Base-by-base conservation (phyloP, 495 filamentous ascomycete genomes). In the Bacidia rubella region DNA sequence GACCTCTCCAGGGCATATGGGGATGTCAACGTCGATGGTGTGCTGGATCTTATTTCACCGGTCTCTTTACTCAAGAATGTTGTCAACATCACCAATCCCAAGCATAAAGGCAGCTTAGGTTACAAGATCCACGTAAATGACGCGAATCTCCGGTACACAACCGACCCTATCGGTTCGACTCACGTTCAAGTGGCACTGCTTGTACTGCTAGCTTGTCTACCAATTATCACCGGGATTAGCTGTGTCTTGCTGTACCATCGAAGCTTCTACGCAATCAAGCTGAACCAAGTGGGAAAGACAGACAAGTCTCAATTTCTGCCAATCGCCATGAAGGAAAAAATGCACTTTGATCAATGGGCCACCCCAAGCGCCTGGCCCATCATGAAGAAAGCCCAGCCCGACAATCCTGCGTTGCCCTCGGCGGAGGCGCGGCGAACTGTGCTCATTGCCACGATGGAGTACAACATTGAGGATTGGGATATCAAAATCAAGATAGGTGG, bases 401-500 rank as follows among this genome's bases (percentile, higher is more conserved):
- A 23, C 35, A 21, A 15, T 57, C 64, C 17, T 62, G 68, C 12
- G 11, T 12, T 17, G 22, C 47, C 47, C 15, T 26, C 26, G 19
- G 41, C 41, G 47, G 46, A 26, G 42, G 52, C 25, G 2, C 46
- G 56, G 22, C 54, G 53, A 21, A 68, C 63, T 17, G 68, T 75
- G 2, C 60, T 75, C 25, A 73, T 75, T 49, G 72, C 68, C 11
- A 74, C 71, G 1, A 74, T 73, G 68, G 71, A 74, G 49, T 74
- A 74, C 55, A 67, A 72, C 35, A 74, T 74, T 45, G 66, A 69
- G 24, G 71, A 74, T 53, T 74, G 71, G 71, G 61, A 60, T 2
- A 70, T 74, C 52, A 73, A 70, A 49, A 67, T 74, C 54, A 73
- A 74, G 53, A 74, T 74, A 38, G 71, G 71, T 24, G 70, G 71